These are phyloP conservation scores for Aspergillus caelatus DNA, from an alignment of 2,329 filamentous ascomycete genomes.

Conservation along the genomic window DNA sequence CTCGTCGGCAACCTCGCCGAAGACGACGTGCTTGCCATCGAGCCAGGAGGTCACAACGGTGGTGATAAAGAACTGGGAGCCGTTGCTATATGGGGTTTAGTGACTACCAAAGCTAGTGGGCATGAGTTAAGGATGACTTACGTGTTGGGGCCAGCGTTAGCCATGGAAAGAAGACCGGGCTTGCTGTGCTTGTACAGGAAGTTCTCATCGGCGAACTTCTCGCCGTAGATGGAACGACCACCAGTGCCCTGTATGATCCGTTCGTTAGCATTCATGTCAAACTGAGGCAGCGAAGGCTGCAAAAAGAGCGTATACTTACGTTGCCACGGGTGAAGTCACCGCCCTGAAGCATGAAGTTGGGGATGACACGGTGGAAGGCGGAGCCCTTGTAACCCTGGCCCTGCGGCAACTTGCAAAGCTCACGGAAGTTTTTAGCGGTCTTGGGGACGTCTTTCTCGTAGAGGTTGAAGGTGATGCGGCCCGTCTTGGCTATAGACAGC, in stretches of 20 bases:
- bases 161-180: slow-evolving; percentile 87
- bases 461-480: slow-evolving; percentile 87
- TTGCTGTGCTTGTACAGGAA: slow-evolving; percentile 73
- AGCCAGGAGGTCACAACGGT: slow-evolving; percentile 68
- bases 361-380: slow-evolving; percentile 90
- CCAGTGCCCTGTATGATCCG: slow-evolving; percentile 70
- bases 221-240: slow-evolving; percentile 92
- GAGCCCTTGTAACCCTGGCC: slow-evolving; percentile 83
- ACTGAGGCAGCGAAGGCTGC: background rate
- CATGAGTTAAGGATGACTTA: slow-evolving; percentile 41
- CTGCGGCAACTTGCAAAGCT: slow-evolving; percentile 78
- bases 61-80: slow-evolving; percentile 74
- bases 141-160: slow-evolving; percentile 94
- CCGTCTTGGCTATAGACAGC: slow-evolving; percentile 63
- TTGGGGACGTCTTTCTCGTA: slow-evolving; percentile 85
- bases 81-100: slow-evolving; percentile 52
- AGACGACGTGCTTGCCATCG: slow-evolving; percentile 71
- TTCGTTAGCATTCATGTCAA: slow-evolving; percentile 15
- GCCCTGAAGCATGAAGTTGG: slow-evolving; percentile 92
- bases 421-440: slow-evolving; percentile 83
- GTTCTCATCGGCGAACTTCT: slow-evolving; percentile 95
- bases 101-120: background rate
- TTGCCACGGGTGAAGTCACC: slow-evolving; percentile 93
- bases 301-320: slow-evolving; percentile 57
- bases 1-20: slow-evolving; percentile 63